Percentiles rank a stretch among this genome's conserved stretches.
These are phyloP conservation scores for Licmophora abbreviata DNA, from an alignment of 108 stramenopile species.

Conservation along the genomic window DNA sequence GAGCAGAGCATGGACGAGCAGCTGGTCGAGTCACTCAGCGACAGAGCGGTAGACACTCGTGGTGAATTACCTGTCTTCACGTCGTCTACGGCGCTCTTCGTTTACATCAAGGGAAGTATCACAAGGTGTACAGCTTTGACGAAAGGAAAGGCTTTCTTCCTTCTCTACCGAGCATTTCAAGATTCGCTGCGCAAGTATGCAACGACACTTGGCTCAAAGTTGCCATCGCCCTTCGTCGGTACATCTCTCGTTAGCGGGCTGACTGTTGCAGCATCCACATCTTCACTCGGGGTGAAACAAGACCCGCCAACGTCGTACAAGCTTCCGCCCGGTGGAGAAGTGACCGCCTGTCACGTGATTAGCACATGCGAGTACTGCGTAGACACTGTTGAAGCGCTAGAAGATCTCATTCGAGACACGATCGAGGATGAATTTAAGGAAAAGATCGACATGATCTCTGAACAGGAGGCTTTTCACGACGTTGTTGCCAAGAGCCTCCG, in stretches of 20 bases:
- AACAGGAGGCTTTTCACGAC: conserved; percentile 88
- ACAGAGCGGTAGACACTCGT: conserved; percentile 82
- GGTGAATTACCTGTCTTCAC: conserved; percentile 91
- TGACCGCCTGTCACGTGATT: conserved; percentile 87
- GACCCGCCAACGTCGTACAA: conserved; percentile 31
- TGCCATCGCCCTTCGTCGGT: conserved; percentile 56
- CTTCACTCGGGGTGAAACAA: conserved; percentile 29
- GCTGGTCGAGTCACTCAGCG: conserved; percentile 52
- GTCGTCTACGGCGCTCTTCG: conserved; percentile 87
- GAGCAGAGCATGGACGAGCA: conserved; percentile 88
- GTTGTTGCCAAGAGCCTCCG: conserved; percentile 84
- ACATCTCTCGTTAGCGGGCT: conserved; percentile 32
- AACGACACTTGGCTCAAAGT: conserved; percentile 61
- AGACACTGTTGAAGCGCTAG: conserved; percentile 91
- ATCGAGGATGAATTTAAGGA: conserved; percentile 77
- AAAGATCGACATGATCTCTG: conserved; percentile 76
- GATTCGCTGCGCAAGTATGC: conserved; percentile 81
- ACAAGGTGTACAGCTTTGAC: conserved; percentile 91
- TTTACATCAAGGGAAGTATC: conserved; percentile 95
- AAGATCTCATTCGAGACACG: conserved; percentile 89
- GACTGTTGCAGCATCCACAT: conserved; percentile 20
- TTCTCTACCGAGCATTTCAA: conserved; percentile 84
- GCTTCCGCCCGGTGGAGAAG: conserved; percentile 80
- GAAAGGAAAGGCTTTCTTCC: conserved; percentile 91
- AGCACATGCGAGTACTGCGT: conserved; percentile 97